Conservation (phyloP, 116 monocot species). For the Zostera marina region DNA sequence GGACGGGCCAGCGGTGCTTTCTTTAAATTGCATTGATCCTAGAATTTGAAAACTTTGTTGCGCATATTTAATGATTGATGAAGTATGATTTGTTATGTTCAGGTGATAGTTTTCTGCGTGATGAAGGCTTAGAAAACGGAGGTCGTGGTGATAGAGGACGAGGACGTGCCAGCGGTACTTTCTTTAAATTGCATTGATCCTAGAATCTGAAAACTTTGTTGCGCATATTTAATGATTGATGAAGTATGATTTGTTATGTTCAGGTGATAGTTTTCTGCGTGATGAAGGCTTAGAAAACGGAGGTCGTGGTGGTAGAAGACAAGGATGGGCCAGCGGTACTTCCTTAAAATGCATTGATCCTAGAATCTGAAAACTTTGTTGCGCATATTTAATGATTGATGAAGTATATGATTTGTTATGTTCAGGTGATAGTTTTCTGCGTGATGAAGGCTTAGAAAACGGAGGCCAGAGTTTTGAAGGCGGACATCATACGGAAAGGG, state of each 20-base stretch:
- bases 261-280: constrained; percentile 16
- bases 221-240: constrained; percentile 6
- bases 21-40: neutral
- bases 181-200: neutral
- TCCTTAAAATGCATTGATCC: neutral
- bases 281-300: constrained; percentile 31
- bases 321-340: constrained; percentile 41
- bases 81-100: neutral
- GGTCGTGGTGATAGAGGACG: constrained; percentile 34
- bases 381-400: constrained; percentile 6
- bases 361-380: neutral
- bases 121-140: constrained; percentile 30
- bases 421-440: constrained; percentile 16
- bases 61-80: neutral
- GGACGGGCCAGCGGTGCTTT: constrained; percentile 38
- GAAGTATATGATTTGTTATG: neutral
- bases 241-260: neutral
- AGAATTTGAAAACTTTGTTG: neutral
- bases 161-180: constrained; percentile 39
- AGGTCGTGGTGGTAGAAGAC: constrained; percentile 25
- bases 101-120: constrained; percentile 19
- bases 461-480: constrained; percentile 18
- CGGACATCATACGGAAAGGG: constrained; percentile 12
- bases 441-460: constrained; percentile 28
- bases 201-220: neutral